Base-by-base conservation (phyloP, 2,329 filamentous ascomycete species). In the Neonectria hederae region DNA sequence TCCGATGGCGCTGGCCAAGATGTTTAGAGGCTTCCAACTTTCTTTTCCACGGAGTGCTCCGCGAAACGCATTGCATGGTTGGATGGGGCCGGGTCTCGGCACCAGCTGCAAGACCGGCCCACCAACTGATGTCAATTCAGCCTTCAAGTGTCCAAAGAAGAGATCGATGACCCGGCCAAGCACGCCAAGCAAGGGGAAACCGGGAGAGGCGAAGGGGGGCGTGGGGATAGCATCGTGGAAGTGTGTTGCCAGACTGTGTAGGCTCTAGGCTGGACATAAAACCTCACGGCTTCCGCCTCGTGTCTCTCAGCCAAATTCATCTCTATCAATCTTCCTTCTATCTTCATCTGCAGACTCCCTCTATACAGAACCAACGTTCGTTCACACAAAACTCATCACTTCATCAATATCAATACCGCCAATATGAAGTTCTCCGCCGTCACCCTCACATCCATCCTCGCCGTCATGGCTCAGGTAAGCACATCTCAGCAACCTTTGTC, bases 341-440 rank as follows among this genome's bases (percentile, higher is more conserved):
- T n/a, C 14, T 17, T 5, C 40, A 35, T 38, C 21, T 53, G 35
- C 24, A 11, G 10, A 8, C 26, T 9, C 8, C 26, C 4, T 48
- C 14, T 28, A 4, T 24, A 8, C n/a, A 5, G n/a, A 49, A n/a
- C 24, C 26, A 51, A 21, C 48, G 10, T 21, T 51, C 28, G 30
- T 32, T 21, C 28, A 60, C 40, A 21, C 17, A 63, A 64, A 45
- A 62, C 40, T 45, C 13, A 13, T 55, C 30, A 45, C 5, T 57
- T 54, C 38, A n/a, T 30, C 58, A 45, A 69, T 51, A 62, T 38
- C 43, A 52, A 60, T 35, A 56, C 49, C 60, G 58, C 54, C 69
- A 68, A 40, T 59, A 79, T 80, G 78, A 78, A 78, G 75, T 75
- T 78, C 74, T 71, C 76, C 69, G 69, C 68, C 65, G 59, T 71